Conservation (phyloP, 2,329 filamentous ascomycete genomes). For the Aureobasidium subglaciale region DNA sequence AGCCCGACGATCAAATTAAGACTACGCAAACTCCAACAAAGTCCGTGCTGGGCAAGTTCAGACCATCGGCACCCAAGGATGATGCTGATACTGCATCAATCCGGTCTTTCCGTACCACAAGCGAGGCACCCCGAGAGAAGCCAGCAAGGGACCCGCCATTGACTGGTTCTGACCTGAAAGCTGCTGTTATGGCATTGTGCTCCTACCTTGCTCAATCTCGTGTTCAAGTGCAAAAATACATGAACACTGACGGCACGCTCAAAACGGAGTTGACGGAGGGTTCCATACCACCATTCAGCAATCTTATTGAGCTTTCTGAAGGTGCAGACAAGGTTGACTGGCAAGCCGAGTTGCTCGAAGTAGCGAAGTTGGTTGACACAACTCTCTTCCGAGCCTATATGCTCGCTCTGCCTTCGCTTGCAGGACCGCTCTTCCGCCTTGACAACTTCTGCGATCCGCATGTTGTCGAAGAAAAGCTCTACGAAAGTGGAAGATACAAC, state of each 20-base stretch:
- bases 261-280: constrained; percentile 33
- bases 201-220: constrained; percentile 85
- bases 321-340: constrained; percentile 47
- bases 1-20: constrained; percentile 21
- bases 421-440: constrained; percentile 85
- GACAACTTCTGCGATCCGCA: constrained; percentile 95
- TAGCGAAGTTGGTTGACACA: constrained; percentile 83
- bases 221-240: constrained; percentile 53
- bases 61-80: constrained; percentile 35
- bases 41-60: constrained; percentile 42
- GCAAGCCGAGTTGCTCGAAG: constrained; percentile 63
- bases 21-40: constrained; percentile 28
- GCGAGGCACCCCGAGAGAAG: constrained; percentile 48
- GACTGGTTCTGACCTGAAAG: constrained; percentile 75
- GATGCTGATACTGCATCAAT: constrained; percentile 52
- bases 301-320: constrained; percentile 31
- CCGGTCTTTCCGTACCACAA: constrained; percentile 48
- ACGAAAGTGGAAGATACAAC: constrained; percentile 81
- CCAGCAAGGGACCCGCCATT: constrained; percentile 48
- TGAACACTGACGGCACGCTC: constrained; percentile 52
- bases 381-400: constrained; percentile 92
- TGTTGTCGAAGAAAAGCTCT: constrained; percentile 86
- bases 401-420: constrained; percentile 78
- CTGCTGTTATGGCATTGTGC: constrained; percentile 74
- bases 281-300: constrained; percentile 37